Evolutionary conservation across 2,329 filamentous ascomycete genomes (phyloP), one percentile per base, ranked within the genome.

Genomic region (Penicillium corylophilum): DNA sequence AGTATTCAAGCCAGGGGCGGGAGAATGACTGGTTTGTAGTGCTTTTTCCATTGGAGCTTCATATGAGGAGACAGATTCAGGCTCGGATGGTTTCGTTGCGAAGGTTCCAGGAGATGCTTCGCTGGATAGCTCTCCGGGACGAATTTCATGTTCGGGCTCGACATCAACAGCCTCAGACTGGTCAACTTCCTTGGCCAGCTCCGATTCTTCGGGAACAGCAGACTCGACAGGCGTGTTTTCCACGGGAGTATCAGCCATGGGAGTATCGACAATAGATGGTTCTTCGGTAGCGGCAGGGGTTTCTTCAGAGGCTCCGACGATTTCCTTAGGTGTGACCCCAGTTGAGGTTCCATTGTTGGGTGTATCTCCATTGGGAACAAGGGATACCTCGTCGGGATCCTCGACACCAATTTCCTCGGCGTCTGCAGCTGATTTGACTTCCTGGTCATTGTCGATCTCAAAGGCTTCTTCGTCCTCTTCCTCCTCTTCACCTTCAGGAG

Each of bases 1-100:
- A 0, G 86, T 92, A 60, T 86, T 88, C 51, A 77, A 55, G 28
- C 71, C 67, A 48, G 72, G 71, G 42, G 67, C 71, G 28, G 75
- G 72, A 3, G 76, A 74, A 48, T 71, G 64, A 55, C 68, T 67
- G 46, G 71, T 57, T 48, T 70, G 75, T 49, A 58, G 50, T 26
- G 56, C 57, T 38, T 71, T 71, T 39, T 74, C 71, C 15, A 53
- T 54, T 16, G 64, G 53, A 36, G 65, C 57, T 52, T 75, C 72
- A 18, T 71, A 69, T 40, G 74, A 73, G 36, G 72, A 76, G 20
- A 73, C 62, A 10, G 74, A 77, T 47, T 76, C 74, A 2, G 70
- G 71, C 36, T 77, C 75, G 9, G 73, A 75, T 20, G 71, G 69
- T 50, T 76, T 77, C 7, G 74, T 76, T 15, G 65, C 71, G 46